Base-by-base conservation (phyloP, 179 eudicot species). In the Beta lomatogona region DNA sequence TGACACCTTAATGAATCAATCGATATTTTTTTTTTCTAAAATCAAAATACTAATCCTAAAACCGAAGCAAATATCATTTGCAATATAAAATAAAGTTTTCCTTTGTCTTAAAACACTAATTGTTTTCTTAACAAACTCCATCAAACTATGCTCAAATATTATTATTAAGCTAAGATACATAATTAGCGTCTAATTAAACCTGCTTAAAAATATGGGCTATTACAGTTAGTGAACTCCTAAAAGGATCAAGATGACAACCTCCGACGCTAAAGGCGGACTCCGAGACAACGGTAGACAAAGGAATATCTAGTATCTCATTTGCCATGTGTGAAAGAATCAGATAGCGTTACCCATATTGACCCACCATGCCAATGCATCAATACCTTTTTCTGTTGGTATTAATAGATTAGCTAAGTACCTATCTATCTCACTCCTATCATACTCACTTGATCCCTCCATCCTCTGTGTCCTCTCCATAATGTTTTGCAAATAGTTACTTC, bases 341-440 rank as follows among this genome's bases (percentile, higher is more conserved):
- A 77, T 50, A 50, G 0, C 63, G 9, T 1, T 52, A 64, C 4
- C 36, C 48, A 64, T 65, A 1, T 0, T 0, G 1, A 16, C 4
- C 71, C 80, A 77, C 72, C 80, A 77, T 8, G 52, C n/a, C 25
- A 77, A 77, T 8, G 48, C 72, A 77, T 77, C 61, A 1, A 65
- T 13, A 6, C 31, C 60, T 48, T 65, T 28, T 25, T 61, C 79
- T 6, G 46, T 59, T 8, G 9, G 5, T 2, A 21, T 71, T 64
- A 65, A 12, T 44, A 8, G 7, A 9, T 76, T 71, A 61, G n/a
- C 46, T 5, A 77, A 48, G 41, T 48, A 64, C 25, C 72, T 77
- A 3, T 16, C 21, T 54, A 21, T 13, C 16, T 31, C 74, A 70
- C 54, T 70, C 6, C 13, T 28, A 6, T 0, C 79, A 60, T 45